A percentile compares a stretch with the other conserved stretches of the same genome.
Conservation (phyloP, 2,329 filamentous ascomycete genomes). For the Pseudogymnoascus sp. region DNA sequence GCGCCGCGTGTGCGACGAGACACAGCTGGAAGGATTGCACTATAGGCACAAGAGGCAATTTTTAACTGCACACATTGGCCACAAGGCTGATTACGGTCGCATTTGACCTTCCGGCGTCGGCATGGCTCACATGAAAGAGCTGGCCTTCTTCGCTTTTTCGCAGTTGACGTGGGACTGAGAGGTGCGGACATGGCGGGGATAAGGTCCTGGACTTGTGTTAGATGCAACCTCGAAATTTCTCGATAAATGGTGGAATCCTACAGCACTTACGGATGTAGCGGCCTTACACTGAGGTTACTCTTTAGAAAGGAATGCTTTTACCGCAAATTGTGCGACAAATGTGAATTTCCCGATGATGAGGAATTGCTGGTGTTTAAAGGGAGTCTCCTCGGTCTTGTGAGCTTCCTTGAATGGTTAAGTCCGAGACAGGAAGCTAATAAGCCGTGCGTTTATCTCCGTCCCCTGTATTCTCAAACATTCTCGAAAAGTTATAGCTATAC, state of each 20-base stretch:
- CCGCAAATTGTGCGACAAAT: neutral
- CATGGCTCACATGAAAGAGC: conserved; percentile 37
- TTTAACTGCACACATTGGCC: conserved; percentile 29
- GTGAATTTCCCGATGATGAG: neutral
- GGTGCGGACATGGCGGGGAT: neutral
- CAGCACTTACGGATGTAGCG: neutral
- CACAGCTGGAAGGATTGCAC: conserved; percentile 10
- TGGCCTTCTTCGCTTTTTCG: conserved; percentile 22
- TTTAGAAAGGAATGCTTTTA: neutral
- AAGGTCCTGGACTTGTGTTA: neutral
- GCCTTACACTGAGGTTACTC: neutral
- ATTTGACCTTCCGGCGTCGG: conserved; percentile 39
- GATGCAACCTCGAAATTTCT: neutral
- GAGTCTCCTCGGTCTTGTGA: neutral
- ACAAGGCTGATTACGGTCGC: conserved; percentile 36
- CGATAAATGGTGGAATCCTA: neutral
- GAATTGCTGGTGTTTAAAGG: neutral
- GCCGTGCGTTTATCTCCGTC: neutral
- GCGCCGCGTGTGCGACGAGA: conserved; percentile 6
- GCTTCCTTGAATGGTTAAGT: neutral
- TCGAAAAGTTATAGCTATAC: neutral
- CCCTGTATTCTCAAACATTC: neutral
- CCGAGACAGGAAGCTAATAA: neutral
- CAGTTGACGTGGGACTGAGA: neutral
- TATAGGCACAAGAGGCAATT: conserved; percentile 29